Evolutionary conservation across 768 basidiomycete species (phyloP).

Genomic region (Podaxis sp.): DNA sequence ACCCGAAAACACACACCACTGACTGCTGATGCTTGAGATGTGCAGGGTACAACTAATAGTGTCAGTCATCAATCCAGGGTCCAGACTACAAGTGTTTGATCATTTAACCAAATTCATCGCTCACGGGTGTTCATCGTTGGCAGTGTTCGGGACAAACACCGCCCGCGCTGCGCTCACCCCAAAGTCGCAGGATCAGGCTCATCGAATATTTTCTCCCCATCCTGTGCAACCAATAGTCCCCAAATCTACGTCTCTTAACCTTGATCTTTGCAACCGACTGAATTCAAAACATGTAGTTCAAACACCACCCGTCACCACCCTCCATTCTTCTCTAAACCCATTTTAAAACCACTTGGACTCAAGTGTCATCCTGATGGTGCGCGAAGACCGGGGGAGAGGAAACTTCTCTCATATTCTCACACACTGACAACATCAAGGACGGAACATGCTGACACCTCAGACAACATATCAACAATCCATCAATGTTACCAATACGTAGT

Average conservation of each 20-base stretch:
- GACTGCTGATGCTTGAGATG: background rate
- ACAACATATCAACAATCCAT: background rate
- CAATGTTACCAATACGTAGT: background rate
- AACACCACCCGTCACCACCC: no score
- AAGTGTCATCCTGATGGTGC: background rate
- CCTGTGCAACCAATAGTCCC: background rate
- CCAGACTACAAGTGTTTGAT: background rate
- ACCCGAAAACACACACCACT: background rate
- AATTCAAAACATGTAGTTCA: no score
- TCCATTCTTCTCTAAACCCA: background rate
- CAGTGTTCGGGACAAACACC: no score
- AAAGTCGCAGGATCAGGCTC: no score
- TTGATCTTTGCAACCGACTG: background rate
- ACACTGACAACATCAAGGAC: background rate
- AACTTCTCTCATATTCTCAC: background rate
- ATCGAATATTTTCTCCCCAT: no score
- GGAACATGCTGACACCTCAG: background rate
- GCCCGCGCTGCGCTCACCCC: no score
- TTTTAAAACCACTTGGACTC: background rate
- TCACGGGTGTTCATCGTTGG: no score
- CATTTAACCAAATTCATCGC: background rate
- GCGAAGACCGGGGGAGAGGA: conserved; percentile 8
- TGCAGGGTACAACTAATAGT: background rate
- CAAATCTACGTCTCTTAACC: background rate
- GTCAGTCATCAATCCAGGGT: background rate